Percentiles rank a stretch among this genome's conserved stretches.
These are phyloP conservation scores for Dipodascopsis uninucleata DNA, from an alignment of 805 yeast species.

Conservation along the genomic window DNA sequence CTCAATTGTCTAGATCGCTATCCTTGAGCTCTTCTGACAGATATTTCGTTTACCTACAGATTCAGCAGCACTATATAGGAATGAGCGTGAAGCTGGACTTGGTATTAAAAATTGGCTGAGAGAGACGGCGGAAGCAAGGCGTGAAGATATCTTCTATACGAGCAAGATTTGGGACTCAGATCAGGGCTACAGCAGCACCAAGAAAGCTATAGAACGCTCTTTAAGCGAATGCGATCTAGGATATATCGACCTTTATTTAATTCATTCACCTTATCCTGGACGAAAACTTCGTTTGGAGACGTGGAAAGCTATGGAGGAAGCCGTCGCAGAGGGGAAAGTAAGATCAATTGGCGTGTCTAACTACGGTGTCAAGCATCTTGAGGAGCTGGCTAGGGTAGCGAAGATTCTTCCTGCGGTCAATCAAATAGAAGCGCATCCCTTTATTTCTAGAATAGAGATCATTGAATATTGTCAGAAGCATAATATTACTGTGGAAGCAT, in stretches of 20 bases:
- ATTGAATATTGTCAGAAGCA: constrained; percentile 56
- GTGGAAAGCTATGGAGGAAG: constrained; percentile 73
- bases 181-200: constrained; percentile 51
- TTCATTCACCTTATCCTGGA: constrained; percentile 53
- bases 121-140: constrained; percentile 39
- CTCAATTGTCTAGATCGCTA: too few relatives aligned
- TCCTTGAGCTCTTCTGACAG: too few relatives aligned
- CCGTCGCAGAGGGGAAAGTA: constrained; percentile 54
- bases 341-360: constrained; percentile 74
- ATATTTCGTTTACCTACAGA: constrained; percentile 53
- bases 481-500: constrained; percentile 66
- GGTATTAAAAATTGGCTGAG: constrained; percentile 46
- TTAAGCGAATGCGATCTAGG: constrained; percentile 44
- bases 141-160: constrained; percentile 39
- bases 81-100: constrained; percentile 64
- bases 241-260: constrained; percentile 63
- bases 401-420: constrained; percentile 64
- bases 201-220: constrained; percentile 56
- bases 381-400: constrained; percentile 43
- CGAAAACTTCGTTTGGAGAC: constrained; percentile 54
- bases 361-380: constrained; percentile 59
- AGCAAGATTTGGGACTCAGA: constrained; percentile 34
- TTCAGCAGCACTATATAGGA: constrained; percentile 66
- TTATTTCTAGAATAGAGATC: constrained; percentile 66
- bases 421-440: constrained; percentile 81